phyloP scores from a whole-genome alignment of 2,329 filamentous ascomycete species.

The Colletotrichum musicola region DNA sequence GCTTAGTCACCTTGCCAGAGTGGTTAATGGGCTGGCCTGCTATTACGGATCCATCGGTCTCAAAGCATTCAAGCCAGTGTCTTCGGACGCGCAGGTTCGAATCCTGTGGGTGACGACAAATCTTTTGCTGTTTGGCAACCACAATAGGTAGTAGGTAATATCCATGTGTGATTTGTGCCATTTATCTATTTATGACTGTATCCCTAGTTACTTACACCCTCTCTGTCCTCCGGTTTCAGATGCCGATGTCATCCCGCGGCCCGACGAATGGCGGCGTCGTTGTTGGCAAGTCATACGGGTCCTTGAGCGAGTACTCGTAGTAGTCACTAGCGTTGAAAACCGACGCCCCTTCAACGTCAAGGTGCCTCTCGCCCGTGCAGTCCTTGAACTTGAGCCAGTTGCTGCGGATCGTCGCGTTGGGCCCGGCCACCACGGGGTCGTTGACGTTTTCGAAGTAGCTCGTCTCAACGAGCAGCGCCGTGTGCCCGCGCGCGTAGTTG shows the following conservation, averaged over 20 bases:
- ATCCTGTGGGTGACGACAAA: slow-evolving; percentile 35
- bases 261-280: not conserved
- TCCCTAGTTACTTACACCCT: too few species aligned
- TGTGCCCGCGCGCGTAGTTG: slow-evolving; percentile 66
- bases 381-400: slow-evolving; percentile 22
- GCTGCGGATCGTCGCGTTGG: slow-evolving; percentile 17
- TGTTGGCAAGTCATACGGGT: slow-evolving; percentile 14
- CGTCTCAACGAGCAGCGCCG: slow-evolving; percentile 66
- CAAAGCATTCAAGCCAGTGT: slow-evolving; percentile 24
- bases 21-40: slow-evolving; percentile 40
- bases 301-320: not conserved
- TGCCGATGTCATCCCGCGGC: slow-evolving; percentile 1
- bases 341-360: slow-evolving; percentile 14
- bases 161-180: too few species aligned
- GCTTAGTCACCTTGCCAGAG: slow-evolving; percentile 37
- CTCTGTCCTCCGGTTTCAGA: not conserved
- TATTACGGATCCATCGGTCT: slow-evolving; percentile 6
- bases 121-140: not conserved
- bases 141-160: too few species aligned
- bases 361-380: slow-evolving; percentile 13
- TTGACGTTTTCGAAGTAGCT: slow-evolving; percentile 60
- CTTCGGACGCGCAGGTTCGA: slow-evolving; percentile 40
- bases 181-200: too few species aligned
- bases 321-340: slow-evolving; percentile 13
- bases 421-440: slow-evolving; percentile 48